Evolutionary conservation across 176 grass and related monocot species (phyloP), one percentile per base, ranked within the genome.

Genomic region (Lolium perenne): DNA sequence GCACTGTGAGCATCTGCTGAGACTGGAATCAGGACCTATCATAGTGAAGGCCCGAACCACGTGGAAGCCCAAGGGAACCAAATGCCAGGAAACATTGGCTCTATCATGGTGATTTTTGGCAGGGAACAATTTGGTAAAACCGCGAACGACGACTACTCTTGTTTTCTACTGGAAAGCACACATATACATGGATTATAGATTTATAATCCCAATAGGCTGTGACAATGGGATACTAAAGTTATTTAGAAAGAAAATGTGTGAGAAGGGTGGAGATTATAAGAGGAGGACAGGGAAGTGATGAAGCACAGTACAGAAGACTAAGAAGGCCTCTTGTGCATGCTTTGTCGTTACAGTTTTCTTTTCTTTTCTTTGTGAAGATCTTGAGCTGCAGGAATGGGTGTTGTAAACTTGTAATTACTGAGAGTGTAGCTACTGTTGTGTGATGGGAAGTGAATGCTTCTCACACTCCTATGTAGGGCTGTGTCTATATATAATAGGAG

Each of bases 1-100:
- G 38, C 90, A 98, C 54, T 98, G 97, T 70, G 90, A 94, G 82
- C 97, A 98, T 89, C 35, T 92, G 67, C 93, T 98, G 60, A 90
- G 87, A 85, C 87, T 92, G 49, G 97, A 96, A 74, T 91, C 94
- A 47, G 97, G 97, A 20, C 86, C 80, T 18, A 90, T 82, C 43
- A 90, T 98, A 32, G 86, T 98, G 8, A 94, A 90, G 82, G 97
- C 84, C 25, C 82, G 93, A 65, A 95, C 97, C 26, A 84, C 83
- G 60, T 98, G 97, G 97, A 84, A 84, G 79, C 82, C 94, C 0
- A 98, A 98, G 84, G 55, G 43, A 47, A 77, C 81, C 48, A 67
- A 77, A 10, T 15, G 69, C 62, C 57, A 85, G 43, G 81, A 80
- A 55, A 85, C 38, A 41, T 15, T 59, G 10, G 72, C 61, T 69